Conservation (phyloP, 1,284 basidiomycete genomes). For the Sutorius eximius region DNA sequence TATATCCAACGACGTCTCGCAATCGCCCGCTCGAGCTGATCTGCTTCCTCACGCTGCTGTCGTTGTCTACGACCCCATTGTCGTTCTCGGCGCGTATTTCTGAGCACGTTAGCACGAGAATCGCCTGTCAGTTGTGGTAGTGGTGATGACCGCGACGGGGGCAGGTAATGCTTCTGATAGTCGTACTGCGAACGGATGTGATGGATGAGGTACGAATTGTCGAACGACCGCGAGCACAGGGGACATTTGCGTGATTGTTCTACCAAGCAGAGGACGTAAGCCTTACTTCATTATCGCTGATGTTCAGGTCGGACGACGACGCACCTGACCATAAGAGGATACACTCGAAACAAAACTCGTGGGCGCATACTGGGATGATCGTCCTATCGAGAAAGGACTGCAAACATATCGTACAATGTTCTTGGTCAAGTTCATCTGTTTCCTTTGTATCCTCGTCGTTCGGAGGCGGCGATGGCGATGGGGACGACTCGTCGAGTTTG, state of each 20-base stretch:
- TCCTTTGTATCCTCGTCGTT: not conserved
- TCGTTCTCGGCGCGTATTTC: constrained; percentile 44
- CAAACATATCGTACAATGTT: constrained; percentile 72
- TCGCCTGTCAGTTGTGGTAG: constrained; percentile 37
- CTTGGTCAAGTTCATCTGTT: constrained; percentile 17
- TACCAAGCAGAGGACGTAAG: constrained; percentile 24
- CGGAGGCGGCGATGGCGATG: not conserved
- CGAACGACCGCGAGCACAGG: constrained; percentile 74
- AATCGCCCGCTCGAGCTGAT: constrained; percentile 67
- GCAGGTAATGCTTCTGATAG: constrained; percentile 77
- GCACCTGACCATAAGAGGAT: constrained; percentile 80
- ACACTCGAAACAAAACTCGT: constrained; percentile 90
- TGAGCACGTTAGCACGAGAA: constrained; percentile 29
- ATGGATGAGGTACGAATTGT: constrained; percentile 74
- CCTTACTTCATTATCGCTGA: not conserved
- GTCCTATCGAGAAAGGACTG: constrained; percentile 75
- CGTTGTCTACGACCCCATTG: constrained; percentile 57
- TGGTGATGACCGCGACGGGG: constrained; percentile 60
- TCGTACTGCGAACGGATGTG: constrained; percentile 73
- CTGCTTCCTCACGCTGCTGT: constrained; percentile 53
- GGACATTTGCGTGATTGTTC: constrained; percentile 79
- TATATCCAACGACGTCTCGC: constrained; percentile 66
- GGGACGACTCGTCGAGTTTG: constrained; percentile 27
- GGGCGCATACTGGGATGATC: constrained; percentile 77
- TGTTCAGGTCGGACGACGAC: not conserved